Conservation (phyloP, 2,329 filamentous ascomycete genomes). For the Thielaviopsis populi region DNA sequence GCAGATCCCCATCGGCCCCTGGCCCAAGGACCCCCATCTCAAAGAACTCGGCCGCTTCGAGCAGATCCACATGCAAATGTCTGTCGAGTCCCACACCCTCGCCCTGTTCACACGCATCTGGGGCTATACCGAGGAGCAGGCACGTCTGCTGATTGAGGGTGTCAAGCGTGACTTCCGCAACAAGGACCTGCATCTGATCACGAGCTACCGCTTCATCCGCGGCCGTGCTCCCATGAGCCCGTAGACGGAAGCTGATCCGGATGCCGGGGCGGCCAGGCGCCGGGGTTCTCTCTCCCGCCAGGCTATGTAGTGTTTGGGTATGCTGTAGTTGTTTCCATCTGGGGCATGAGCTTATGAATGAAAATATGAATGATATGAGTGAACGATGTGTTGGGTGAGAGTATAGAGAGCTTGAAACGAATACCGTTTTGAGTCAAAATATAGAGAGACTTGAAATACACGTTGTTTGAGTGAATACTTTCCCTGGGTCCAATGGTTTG, state of each 20-base stretch:
- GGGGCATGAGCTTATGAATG: no score
- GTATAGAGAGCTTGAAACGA: no score
- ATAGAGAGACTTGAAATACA: no score
- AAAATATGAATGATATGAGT: no score
- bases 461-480: no score
- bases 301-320: no score
- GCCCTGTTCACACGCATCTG: conserved; percentile 28
- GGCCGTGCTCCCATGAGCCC: conserved; percentile 18
- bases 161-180: conserved; percentile 27
- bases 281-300: neutral
- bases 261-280: neutral
- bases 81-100: conserved; percentile 28
- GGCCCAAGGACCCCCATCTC: conserved; percentile 25
- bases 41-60: conserved; percentile 27
- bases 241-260: neutral
- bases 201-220: conserved; percentile 24
- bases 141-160: conserved; percentile 29
- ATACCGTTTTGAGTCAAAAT: no score
- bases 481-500: no score
- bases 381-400: no score
- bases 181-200: conserved; percentile 24
- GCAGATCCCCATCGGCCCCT: conserved; percentile 27
- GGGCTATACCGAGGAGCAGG: conserved; percentile 28
- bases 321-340: no score
- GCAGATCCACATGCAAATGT: conserved; percentile 30